A percentile compares a stretch with the other conserved stretches of the same genome.
These are phyloP conservation scores for Larix kaempferi DNA, from an alignment of 75 land plant genomes.

Conservation along the genomic window DNA sequence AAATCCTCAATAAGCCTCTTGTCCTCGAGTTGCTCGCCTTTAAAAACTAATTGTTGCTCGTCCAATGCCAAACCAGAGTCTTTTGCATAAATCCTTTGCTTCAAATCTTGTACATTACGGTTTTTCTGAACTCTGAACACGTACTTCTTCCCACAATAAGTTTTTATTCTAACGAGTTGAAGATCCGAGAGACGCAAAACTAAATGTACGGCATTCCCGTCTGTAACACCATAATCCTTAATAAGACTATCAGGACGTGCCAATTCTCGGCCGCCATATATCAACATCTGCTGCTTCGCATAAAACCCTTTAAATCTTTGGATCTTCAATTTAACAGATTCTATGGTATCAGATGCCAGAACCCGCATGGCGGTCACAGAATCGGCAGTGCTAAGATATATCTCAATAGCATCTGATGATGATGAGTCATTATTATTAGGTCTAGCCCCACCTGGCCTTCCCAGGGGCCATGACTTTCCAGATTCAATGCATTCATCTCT, in stretches of 20 bases:
- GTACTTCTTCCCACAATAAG: conserved; percentile 55
- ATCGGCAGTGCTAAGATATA: conserved; percentile 56
- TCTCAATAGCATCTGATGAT: conserved; percentile 44
- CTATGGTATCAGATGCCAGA: conserved; percentile 67
- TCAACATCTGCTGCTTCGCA: conserved; percentile 68
- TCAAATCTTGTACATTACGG: conserved; percentile 59
- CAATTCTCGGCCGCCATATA: conserved; percentile 65
- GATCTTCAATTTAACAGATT: conserved; percentile 76
- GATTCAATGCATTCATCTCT: background rate
- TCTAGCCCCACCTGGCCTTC: background rate
- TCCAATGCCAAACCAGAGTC: conserved; percentile 29
- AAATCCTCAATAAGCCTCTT: conserved; percentile 55
- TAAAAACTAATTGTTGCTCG: conserved; percentile 51
- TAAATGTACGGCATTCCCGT: conserved; percentile 71
- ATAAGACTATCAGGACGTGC: conserved; percentile 48
- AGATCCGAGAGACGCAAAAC: conserved; percentile 70
- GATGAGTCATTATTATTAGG: background rate
- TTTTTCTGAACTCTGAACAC: conserved; percentile 52
- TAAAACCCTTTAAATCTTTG: conserved; percentile 68
- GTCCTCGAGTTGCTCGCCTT: conserved; percentile 72
- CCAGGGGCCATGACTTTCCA: background rate
- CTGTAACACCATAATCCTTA: conserved; percentile 66
- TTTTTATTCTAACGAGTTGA: conserved; percentile 49
- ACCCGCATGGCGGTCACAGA: conserved; percentile 66
- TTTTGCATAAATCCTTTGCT: conserved; percentile 44